Evolutionary conservation across 768 basidiomycete genomes (phyloP).

Genomic region (Xerocomellus intermedius): DNA sequence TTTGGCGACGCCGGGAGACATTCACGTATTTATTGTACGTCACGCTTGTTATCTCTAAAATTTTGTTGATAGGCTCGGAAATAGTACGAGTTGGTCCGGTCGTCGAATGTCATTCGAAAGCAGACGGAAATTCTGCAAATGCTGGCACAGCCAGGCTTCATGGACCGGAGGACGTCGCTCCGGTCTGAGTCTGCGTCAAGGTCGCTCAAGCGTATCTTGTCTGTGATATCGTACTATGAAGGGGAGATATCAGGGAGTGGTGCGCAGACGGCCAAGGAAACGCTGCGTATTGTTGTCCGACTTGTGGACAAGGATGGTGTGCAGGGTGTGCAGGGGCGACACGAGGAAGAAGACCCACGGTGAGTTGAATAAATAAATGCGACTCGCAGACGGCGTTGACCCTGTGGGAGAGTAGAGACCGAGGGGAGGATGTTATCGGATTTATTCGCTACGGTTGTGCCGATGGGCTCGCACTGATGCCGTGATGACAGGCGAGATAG

Average conservation of each 20-base stretch:
- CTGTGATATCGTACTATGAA: slow-evolving; percentile 52
- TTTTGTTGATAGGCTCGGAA: neutral
- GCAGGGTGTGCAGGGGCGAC: slow-evolving; percentile 35
- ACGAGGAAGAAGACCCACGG: slow-evolving; percentile 41
- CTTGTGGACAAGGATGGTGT: slow-evolving; percentile 65
- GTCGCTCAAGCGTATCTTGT: slow-evolving; percentile 42
- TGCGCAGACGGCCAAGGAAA: slow-evolving; percentile 49
- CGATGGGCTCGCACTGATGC: slow-evolving; percentile 57
- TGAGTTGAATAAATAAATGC: slow-evolving; percentile 34
- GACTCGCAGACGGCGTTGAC: slow-evolving; percentile 17
- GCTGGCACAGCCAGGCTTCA: slow-evolving; percentile 32
- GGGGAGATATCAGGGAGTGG: slow-evolving; percentile 45
- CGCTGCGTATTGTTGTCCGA: slow-evolving; percentile 54
- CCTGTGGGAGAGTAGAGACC: slow-evolving; percentile 33
- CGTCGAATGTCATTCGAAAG: slow-evolving; percentile 46
- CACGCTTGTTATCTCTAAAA: neutral
- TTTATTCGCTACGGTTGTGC: slow-evolving; percentile 55
- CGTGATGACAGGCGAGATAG: slow-evolving; percentile 27
- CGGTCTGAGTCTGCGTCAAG: slow-evolving; percentile 37
- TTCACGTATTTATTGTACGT: slow-evolving; percentile 65
- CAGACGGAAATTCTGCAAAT: slow-evolving; percentile 45
- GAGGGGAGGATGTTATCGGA: slow-evolving; percentile 48
- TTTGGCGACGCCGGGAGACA: slow-evolving; percentile 50
- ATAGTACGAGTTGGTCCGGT: slow-evolving; percentile 68
- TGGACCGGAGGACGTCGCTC: slow-evolving; percentile 23